Base-by-base conservation (phyloP, 441 rosid genomes). In the Codiaeum variegatum region DNA sequence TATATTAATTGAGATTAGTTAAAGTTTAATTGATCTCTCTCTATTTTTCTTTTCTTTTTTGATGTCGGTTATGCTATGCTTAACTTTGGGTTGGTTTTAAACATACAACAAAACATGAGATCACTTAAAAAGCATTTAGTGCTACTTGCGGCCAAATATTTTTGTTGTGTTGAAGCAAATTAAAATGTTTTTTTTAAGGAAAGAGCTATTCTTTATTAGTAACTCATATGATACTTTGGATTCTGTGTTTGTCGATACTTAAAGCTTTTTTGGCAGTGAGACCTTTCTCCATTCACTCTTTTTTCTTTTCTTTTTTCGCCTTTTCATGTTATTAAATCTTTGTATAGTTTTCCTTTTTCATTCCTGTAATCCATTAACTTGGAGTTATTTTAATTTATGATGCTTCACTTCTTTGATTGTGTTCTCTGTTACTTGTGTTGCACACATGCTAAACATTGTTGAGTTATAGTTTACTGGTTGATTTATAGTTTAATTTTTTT, bases 91-190 rank as follows among this genome's bases (percentile, higher is more conserved):
- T 65, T 29, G 77, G 46, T 61, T 61, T 28, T 69, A 21, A 21
- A 52, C 51, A 19, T 55, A 63, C 16, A 7, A 19, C 34, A 21
- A 31, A 66, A 47, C n/a, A 23, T 75, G 13, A 60, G 60, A 67
- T 42, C 16, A 11, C 54, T 54, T 28, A 7, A 69, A 52, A 62
- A 42, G 52, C 64, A 60, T 44, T 62, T 51, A n/a, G 3, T 36
- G 71, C 59, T 63, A 70, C 49, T 32, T 79, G 40, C 59, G 60
- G 60, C 66, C 28, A 47, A 67, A 31, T 42, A 62, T 62, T 63
- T 29, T 64, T 67, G 26, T 15, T 28, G 11, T 4, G 54, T 72
- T 60, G n/a, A 55, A 46, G 40, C 38, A 15, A 46, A 49, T 64
- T 70, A 42, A n/a, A 76, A 54, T 23, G 63, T 38, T 73, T 47